Percentiles rank a stretch among this genome's conserved stretches.
phyloP scores from a whole-genome alignment of 2,329 filamentous ascomycete genomes.

The Chaetothyriales sp. region DNA sequence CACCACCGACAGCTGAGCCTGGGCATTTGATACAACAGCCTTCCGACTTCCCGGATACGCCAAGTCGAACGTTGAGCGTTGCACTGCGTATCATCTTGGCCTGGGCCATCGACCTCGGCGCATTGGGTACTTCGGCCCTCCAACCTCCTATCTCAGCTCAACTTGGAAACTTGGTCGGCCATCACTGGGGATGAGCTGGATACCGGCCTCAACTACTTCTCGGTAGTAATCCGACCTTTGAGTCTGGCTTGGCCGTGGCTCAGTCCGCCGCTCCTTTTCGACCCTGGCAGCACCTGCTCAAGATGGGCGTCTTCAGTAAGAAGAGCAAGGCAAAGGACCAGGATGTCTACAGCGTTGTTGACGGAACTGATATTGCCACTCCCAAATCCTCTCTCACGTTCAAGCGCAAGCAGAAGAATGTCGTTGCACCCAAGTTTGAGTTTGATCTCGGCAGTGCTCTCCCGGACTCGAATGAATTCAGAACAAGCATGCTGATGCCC shows the following conservation, averaged over 20 bases:
- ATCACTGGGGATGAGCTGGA: not conserved
- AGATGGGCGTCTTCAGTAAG: conserved; percentile 18
- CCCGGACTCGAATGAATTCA: conserved; percentile 75
- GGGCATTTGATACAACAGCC: not conserved
- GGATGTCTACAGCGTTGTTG: not conserved
- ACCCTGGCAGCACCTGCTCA: not conserved
- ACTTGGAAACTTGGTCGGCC: not conserved
- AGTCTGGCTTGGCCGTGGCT: not conserved
- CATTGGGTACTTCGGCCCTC: not conserved
- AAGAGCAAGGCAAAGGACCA: conserved; percentile 17
- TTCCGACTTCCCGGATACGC: not conserved
- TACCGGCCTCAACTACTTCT: not conserved
- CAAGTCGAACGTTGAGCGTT: not conserved
- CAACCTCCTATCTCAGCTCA: not conserved
- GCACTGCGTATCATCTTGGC: not conserved
- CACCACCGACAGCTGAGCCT: not conserved
- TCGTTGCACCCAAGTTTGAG: conserved; percentile 39
- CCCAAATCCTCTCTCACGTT: conserved; percentile 21
- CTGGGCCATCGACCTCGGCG: not conserved
- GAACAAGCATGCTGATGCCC: conserved; percentile 91
- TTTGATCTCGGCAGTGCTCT: conserved; percentile 62
- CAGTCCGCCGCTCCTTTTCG: not conserved
- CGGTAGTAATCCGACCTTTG: not conserved
- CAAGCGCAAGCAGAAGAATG: conserved; percentile 38
- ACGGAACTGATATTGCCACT: not conserved